Base-by-base conservation (phyloP, 306 rosid species). In the Quillaja saponaria region DNA sequence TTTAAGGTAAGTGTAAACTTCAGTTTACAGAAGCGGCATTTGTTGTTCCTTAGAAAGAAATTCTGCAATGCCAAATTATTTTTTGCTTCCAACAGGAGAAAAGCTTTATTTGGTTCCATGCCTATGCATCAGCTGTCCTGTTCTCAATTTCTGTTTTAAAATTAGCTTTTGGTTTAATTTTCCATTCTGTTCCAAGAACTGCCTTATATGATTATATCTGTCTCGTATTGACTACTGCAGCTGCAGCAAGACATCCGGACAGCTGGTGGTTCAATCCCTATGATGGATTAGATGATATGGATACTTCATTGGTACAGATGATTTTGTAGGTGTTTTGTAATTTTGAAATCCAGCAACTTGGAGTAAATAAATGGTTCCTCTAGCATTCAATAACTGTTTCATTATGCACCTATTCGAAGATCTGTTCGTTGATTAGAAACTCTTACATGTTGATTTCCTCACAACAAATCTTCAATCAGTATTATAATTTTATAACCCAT, bases 161-260 rank as follows among this genome's bases (percentile, higher is more conserved):
- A 47, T 55, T 33, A 21, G 37, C 9, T 20, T 61, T 16, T 21
- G 35, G 34, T 64, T 52, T 48, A 13, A 7, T 48, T 46, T 55
- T 7, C 37, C 6, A 18, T 16, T 12, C 3, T 31, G n/a, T 13
- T 33, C 19, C 9, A 7, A 38, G 5, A 16, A 3, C 11, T 47
- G 6, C 42, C 55, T 15, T 16, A n/a, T n/a, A n/a, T n/a, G n/a
- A n/a, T n/a, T n/a, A n/a, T 57, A n/a, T 52, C 19, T 53, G n/a
- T 15, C 48, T 19, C 59, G 51, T 51, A 28, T 41, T 72, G 61
- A 49, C 57, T 55, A 16, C 19, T 76, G 58, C 59, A 85, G 96
- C 79, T 85, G 61, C 94, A 85, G 71, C 76, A 49, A 63, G 82
- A 79, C 42, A 73, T 83, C 44, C 72, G 74, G 63, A 82, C 86